Evolutionary conservation across 2,329 filamentous ascomycete genomes (phyloP), one percentile per base, ranked within the genome.

Genomic region (Tolypocladium guangdongense): DNA sequence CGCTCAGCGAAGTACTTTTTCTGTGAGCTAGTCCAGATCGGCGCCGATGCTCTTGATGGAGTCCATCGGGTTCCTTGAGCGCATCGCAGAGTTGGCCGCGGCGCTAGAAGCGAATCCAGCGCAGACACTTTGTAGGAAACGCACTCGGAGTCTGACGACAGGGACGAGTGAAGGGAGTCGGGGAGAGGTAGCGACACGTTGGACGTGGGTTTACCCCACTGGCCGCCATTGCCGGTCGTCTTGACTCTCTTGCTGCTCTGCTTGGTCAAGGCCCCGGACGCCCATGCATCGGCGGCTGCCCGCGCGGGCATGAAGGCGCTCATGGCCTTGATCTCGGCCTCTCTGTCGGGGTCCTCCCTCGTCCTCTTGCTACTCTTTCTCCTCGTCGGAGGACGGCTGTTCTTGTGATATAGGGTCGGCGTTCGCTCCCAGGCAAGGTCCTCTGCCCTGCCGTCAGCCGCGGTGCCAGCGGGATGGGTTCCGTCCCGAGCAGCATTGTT

Each of bases 281-380:
- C 78, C 66, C 78, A 80, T 35, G 76, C 74, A 56, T 84, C 78
- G 49, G 78, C 77, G 12, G 78, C 78, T 7, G 84, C 77, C 51
- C 87, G 81, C 52, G 83, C 72, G 7, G 88, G 83, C 59, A 85
- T 79, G 56, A 78, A 80, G 41, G 82, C 81, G 63, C 82, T 87
- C 87, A 96, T 88, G 52, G 88, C 84, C 65, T 85, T 88, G 64
- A 96, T 90, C 70, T 96, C 90, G 57, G 88, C 88, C 69, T 96
- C 91, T 54, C 92, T 81, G 55, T 86, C 78, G 64, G 83, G 81
- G 57, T 95, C 88, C 57, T 86, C 78, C 60, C 86, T 84, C 62
- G 85, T 84, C 61, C 86, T 82, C 71, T 88, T 95, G 73, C 83
- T 90, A 41, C 87, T 87, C 64, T 83, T 89, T 56, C 85, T 84